Evolutionary conservation across 441 rosid genomes (phyloP).

Genomic region (Erysimum cheiri): DNA sequence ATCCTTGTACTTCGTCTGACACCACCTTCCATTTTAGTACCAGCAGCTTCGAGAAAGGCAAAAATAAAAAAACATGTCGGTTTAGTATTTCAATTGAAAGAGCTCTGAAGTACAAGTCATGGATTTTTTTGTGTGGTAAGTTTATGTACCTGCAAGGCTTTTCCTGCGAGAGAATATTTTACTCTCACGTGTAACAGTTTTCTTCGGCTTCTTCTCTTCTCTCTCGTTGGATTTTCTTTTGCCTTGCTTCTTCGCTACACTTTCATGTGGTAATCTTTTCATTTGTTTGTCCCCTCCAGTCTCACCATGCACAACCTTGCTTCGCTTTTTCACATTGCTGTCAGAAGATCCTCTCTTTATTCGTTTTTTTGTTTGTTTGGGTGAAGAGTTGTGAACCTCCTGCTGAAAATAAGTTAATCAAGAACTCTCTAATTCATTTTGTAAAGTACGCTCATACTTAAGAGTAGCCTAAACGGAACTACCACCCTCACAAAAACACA

Average conservation of each 20-base stretch:
- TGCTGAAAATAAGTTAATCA: constrained; percentile 15
- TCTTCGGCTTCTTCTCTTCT: constrained; percentile 39
- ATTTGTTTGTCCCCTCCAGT: constrained; percentile 16
- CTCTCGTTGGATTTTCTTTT: constrained; percentile 32
- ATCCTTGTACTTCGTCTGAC: constrained; percentile 87
- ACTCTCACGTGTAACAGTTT: constrained; percentile 39
- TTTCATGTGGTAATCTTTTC: constrained; percentile 30
- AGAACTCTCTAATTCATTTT: constrained; percentile 2
- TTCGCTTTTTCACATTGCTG: constrained; percentile 36
- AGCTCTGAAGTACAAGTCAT: constrained; percentile 12
- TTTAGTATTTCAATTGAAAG: neutral
- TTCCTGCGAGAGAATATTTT: constrained; percentile 43
- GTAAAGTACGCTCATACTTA: constrained; percentile 15
- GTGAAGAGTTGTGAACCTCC: constrained; percentile 35
- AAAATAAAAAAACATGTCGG: neutral
- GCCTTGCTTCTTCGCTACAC: constrained; percentile 37
- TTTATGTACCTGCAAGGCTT: constrained; percentile 43
- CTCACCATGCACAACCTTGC: constrained; percentile 32
- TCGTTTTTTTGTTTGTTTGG: constrained; percentile 25
- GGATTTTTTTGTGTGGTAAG: constrained; percentile 19
- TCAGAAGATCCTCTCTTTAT: constrained; percentile 23
- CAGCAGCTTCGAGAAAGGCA: constrained; percentile 55
- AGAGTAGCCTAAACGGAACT: constrained; percentile 14
- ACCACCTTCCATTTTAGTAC: constrained; percentile 64
- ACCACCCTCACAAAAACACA: constrained; percentile 3